phyloP scores from a whole-genome alignment of 306 rosid species.

The Rubus idaeus region DNA sequence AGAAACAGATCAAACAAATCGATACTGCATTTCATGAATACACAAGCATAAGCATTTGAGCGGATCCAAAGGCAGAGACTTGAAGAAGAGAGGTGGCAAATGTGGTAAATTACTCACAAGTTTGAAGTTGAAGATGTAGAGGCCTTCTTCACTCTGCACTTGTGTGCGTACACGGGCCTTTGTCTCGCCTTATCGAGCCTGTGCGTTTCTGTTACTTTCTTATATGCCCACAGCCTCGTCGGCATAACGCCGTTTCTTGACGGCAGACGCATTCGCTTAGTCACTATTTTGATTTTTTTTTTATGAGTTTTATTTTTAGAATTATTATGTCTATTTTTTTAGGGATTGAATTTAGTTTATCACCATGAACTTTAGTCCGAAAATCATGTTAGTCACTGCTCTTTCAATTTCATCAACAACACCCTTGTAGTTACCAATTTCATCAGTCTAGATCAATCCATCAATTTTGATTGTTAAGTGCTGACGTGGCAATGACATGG shows the following conservation, averaged over 20 bases:
- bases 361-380: no score
- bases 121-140: slow-evolving; percentile 28
- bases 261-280: slow-evolving; percentile 16
- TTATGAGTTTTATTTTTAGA: no score
- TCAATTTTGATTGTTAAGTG: no score
- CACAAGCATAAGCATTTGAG: background rate
- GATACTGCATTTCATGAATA: slow-evolving; percentile 23
- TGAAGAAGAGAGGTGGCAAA: slow-evolving; percentile 15
- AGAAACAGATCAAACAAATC: slow-evolving; percentile 8
- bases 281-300: background rate
- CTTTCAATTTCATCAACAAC: no score
- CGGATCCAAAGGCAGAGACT: slow-evolving; percentile 1
- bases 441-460: no score
- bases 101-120: slow-evolving; percentile 52
- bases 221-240: slow-evolving; percentile 47
- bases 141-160: background rate
- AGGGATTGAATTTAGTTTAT: no score
- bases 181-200: slow-evolving; percentile 24
- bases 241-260: slow-evolving; percentile 63
- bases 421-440: no score
- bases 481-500: no score
- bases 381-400: no score
- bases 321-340: no score
- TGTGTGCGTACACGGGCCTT: background rate
- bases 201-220: slow-evolving; percentile 40